Evolutionary conservation across 192 early-diverging fungal species (phyloP).

Genomic region (Rhizoclosmatium sp.): DNA sequence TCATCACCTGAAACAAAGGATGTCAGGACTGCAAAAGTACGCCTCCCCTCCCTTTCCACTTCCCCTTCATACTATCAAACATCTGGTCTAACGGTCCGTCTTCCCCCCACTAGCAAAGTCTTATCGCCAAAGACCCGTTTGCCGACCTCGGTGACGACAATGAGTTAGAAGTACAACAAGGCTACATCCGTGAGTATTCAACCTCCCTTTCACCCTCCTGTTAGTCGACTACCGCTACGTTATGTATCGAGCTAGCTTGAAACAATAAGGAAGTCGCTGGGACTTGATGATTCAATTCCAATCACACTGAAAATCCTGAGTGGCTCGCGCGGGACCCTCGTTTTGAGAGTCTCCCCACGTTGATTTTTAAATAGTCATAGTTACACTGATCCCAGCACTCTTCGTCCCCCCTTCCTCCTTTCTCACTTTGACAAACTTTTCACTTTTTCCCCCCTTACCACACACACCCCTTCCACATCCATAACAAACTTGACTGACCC

Average conservation of each 20-base stretch:
- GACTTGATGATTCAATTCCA: constrained; percentile 20
- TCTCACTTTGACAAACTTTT: background rate
- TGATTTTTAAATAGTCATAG: constrained; percentile 37
- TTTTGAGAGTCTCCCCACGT: constrained; percentile 34
- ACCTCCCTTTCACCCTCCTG: background rate
- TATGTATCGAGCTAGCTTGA: background rate
- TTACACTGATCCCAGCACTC: constrained; percentile 29
- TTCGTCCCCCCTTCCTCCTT: background rate
- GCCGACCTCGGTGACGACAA: constrained; percentile 60
- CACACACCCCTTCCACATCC: background rate
- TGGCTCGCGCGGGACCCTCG: constrained; percentile 23
- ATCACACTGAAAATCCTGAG: constrained; percentile 34
- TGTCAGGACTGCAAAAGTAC: constrained; percentile 36
- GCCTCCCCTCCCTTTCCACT: background rate
- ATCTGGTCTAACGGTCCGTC: background rate
- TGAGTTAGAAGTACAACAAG: constrained; percentile 42
- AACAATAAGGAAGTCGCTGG: background rate
- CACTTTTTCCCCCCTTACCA: background rate
- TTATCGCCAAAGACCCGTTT: constrained; percentile 61
- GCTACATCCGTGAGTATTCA: constrained; percentile 59
- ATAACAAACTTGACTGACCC: background rate
- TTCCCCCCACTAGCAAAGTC: constrained; percentile 38
- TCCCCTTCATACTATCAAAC: background rate
- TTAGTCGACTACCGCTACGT: background rate
- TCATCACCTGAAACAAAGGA: constrained; percentile 8